Conservation (phyloP, 306 rosid species). For the Acacia acuminata region DNA sequence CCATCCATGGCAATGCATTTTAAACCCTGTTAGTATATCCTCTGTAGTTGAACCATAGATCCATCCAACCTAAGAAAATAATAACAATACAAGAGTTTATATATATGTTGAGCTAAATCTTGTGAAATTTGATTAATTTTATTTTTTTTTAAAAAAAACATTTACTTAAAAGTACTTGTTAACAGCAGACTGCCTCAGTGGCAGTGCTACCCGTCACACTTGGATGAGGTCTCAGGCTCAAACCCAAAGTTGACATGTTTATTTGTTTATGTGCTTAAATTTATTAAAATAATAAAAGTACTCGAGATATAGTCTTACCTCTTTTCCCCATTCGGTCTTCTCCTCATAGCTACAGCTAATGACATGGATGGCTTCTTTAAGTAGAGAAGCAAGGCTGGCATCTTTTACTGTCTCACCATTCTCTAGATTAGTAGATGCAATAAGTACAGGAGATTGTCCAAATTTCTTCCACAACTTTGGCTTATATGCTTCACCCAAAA, state of each 20-base stretch:
- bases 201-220: too few species aligned
- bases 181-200: background rate
- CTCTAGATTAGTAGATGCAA: conserved; percentile 53
- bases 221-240: background rate
- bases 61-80: conserved; percentile 66
- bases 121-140: background rate
- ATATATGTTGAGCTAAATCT: background rate
- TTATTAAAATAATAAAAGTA: background rate
- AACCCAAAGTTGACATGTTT: background rate
- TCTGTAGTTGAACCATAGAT: conserved; percentile 74
- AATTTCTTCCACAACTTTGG: conserved; percentile 56
- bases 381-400: conserved; percentile 50
- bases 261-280: background rate
- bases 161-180: background rate
- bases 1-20: conserved; percentile 88
- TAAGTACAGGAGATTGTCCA: conserved; percentile 71
- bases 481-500: conserved; percentile 24
- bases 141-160: too few species aligned
- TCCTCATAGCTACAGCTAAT: conserved; percentile 76
- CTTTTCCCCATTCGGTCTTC: conserved; percentile 89
- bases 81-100: background rate
- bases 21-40: conserved; percentile 73
- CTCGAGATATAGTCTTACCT: conserved; percentile 42
- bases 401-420: conserved; percentile 50
- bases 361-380: conserved; percentile 79